Base-by-base conservation (phyloP, 2,329 filamentous ascomycete genomes). In the Polychaeton citri region DNA sequence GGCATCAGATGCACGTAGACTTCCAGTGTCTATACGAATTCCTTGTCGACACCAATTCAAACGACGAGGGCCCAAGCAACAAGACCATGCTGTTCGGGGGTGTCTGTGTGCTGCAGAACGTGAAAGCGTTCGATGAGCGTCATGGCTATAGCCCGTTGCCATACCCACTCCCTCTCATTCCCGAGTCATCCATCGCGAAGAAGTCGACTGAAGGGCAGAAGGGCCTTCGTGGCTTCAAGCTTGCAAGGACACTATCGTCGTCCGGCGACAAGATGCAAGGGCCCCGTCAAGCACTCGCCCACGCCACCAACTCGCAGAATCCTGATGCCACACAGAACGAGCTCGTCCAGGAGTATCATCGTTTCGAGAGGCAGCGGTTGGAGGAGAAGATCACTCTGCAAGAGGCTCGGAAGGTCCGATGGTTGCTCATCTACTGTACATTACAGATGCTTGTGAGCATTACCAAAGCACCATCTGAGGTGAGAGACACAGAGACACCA, bases 341-440 rank as follows among this genome's bases (percentile, higher is more conserved):
- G 5, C 67, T 88, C 2, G 77, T 90, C 1, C 62, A 68, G 35
- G 74, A 76, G 1, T 90, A 86, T 48, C 66, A 73, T 3, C 65
- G 64, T 2, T 88, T 87, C 38, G 83, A 90, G 49, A 71, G 74
- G 35, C 60, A 63, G 15, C 75, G 70, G 41, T 60, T 62, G 1
- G 72, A 79, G 39, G 74, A 72, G 38, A 76, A 72, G 48, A 52
- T 79, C 1, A 69, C 71, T 0, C 59, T 74, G 8, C 63, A 69
- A 6, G 82, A 88, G 43, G 80, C 74, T 1, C 74, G 83, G 28
- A 87, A 85, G 55, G 71, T 86, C 12, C 69, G 82, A 26, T 90
- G 82, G 82, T 72, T 87, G 19, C 53, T 87, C 21, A 69, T 88
- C 5, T 88, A 88, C 48, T 70, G 75, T 13, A 69, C 75, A 3